phyloP scores from a whole-genome alignment of 768 basidiomycete genomes.

The Lactarius psammicola region DNA sequence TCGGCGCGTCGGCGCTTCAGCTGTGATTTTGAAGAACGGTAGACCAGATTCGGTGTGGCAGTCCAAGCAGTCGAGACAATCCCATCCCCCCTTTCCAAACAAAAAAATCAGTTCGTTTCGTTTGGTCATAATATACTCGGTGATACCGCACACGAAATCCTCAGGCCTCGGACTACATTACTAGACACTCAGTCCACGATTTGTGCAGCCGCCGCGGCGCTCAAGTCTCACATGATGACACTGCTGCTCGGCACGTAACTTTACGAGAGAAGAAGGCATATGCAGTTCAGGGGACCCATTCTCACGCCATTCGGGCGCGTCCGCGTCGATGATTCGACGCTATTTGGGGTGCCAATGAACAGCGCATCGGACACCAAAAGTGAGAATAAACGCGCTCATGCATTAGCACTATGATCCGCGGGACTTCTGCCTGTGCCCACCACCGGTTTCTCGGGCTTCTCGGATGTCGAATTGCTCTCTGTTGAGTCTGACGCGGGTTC shows the following conservation, averaged over 20 bases:
- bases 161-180: not conserved
- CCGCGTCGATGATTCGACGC: not conserved
- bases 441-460: not conserved
- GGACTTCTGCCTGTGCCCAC: not conserved
- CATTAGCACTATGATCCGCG: not conserved
- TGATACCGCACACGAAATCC: too few species aligned
- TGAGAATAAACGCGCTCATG: not conserved
- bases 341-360: not conserved
- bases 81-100: too few species aligned
- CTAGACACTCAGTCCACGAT: not conserved
- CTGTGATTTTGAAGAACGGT: not conserved
- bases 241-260: too few species aligned
- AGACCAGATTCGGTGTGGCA: not conserved
- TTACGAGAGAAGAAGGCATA: not conserved
- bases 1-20: not conserved
- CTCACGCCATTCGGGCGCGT: not conserved
- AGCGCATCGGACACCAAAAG: not conserved
- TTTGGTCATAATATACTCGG: not conserved
- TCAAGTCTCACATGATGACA: not conserved
- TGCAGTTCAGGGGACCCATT: not conserved
- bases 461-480: not conserved
- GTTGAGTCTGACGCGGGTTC: not conserved
- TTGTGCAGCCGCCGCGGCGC: not conserved
- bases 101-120: too few species aligned
- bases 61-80: not conserved